Evolutionary conservation across 2,329 filamentous ascomycete species (phyloP), one percentile per base, ranked within the genome.

Genomic region (Albifimbria verrucaria): DNA sequence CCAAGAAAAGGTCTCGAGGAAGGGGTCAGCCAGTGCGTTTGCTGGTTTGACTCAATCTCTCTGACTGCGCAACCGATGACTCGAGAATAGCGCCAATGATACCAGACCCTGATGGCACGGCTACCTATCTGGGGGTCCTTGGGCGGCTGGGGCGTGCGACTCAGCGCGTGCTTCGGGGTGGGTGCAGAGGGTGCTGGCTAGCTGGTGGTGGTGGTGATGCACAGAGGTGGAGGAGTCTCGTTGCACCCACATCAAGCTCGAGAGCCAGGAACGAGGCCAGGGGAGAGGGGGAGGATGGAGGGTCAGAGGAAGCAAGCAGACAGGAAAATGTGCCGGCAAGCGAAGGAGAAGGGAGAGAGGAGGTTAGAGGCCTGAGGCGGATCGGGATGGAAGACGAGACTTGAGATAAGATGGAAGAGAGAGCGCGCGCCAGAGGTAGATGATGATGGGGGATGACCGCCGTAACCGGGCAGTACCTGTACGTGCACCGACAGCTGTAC

Each of bases 301-400:
- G 45, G n/a, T n/a, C 32, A 51, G 36, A 25, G 24, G 48, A 50
- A 48, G 36, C 25, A 49, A 47, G 44, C 46, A 50, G 47, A 54
- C 32, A 41, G 36, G 41, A 52, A 54, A 36, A 50, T 32, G 44
- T 18, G 52, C 48, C 49, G 53, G 45, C 47, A 51, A 46, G 25
- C 43, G 36, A 47, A 21, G 53, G 41, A 50, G 54, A 50, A 49
- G 55, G 47, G 48, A 54, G 49, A 47, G 54, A 48, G 50, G 48
- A 43, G 46, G 41, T 42, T 46, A 53, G 42, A 52, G 46, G 51
- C 49, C 21, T 48, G 45, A 49, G 49, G 46, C 10, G 42, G 32
- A 46, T 50, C 52, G 47, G 50, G 10, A 32, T 48, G 21, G 22
- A 15, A 45, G 44, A 28, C 45, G 52, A 41, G 49, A 57, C 44